A percentile compares a stretch with the other conserved stretches of the same genome.
Conservation (phyloP, 176 grass and related monocot species). For the Oryza nivara region DNA sequence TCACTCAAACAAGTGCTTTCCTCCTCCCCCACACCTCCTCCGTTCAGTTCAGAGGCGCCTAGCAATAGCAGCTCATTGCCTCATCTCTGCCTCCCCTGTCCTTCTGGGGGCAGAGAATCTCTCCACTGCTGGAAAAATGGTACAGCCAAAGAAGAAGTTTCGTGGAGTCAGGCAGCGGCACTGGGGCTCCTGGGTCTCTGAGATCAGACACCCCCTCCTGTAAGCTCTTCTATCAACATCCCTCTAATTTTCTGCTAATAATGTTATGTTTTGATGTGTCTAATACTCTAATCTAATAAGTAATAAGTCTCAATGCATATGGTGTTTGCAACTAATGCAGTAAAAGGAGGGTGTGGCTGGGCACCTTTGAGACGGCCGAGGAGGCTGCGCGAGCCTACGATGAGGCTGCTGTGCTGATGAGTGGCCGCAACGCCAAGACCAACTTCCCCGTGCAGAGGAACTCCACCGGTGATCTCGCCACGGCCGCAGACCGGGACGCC, state of each 20-base stretch:
- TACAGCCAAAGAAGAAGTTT: constrained; percentile 95
- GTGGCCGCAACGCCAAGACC: constrained; percentile 94
- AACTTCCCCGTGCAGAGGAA: constrained; percentile 85
- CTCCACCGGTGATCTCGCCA: constrained; percentile 39
- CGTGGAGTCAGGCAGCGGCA: constrained; percentile 98
- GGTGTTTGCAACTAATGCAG: constrained; percentile 46
- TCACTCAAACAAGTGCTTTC: constrained; percentile 52
- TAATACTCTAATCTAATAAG: background rate
- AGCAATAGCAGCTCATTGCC: constrained; percentile 30
- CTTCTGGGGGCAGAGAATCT: constrained; percentile 39
- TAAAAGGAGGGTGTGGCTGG: constrained; percentile 99
- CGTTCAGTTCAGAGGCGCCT: constrained; percentile 24
- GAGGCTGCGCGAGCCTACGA: constrained; percentile 95
- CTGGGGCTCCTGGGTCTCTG: constrained; percentile 99
- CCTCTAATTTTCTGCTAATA: background rate
- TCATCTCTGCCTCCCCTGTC: constrained; percentile 42
- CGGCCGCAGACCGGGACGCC: constrained; percentile 26
- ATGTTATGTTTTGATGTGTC: background rate
- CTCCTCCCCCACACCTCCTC: constrained; percentile 47
- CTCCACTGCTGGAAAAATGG: constrained; percentile 54
- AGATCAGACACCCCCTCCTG: constrained; percentile 98
- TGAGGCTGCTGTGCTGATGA: constrained; percentile 96
- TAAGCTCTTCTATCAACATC: constrained; percentile 47
- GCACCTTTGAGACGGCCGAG: constrained; percentile 97
- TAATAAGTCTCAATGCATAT: constrained; percentile 31